These are phyloP conservation scores for Cylindrodendrum hubeiense DNA, from an alignment of 2,329 filamentous ascomycete genomes.

Conservation along the genomic window DNA sequence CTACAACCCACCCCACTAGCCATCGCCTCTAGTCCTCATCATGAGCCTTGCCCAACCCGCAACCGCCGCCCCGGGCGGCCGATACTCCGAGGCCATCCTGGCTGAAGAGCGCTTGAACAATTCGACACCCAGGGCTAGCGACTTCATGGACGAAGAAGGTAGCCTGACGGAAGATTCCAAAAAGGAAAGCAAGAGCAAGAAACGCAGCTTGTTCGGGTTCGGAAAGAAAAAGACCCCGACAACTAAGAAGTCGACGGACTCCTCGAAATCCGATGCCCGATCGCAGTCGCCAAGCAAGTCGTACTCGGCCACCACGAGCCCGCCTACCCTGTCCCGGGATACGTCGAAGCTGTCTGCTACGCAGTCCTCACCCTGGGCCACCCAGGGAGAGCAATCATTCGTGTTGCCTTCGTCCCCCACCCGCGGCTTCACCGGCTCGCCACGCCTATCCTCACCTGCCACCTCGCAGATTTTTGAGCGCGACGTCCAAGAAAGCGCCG, in stretches of 20 bases:
- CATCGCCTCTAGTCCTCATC: constrained; percentile 17
- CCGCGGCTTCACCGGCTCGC: constrained; percentile 76
- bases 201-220: constrained; percentile 69
- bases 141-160: constrained; percentile 59
- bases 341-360: constrained; percentile 54
- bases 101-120: constrained; percentile 46
- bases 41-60: constrained; percentile 50
- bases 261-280: constrained; percentile 33
- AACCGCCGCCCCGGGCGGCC: constrained; percentile 32
- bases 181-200: constrained; percentile 58
- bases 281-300: constrained; percentile 51
- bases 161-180: constrained; percentile 31
- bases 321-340: constrained; percentile 49
- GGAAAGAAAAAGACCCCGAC: constrained; percentile 68
- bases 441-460: constrained; percentile 82
- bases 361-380: constrained; percentile 57
- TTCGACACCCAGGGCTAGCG: constrained; percentile 48
- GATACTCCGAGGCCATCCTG: constrained; percentile 35
- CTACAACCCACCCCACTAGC: constrained; percentile 1
- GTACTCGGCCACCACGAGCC: constrained; percentile 48
- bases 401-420: constrained; percentile 73
- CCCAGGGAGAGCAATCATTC: constrained; percentile 57
- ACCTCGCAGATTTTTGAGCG: constrained; percentile 90
- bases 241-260: constrained; percentile 29
- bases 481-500: constrained; percentile 85